These are phyloP conservation scores for Metroxylon sagu DNA, from an alignment of 176 grass and related monocot species.

Conservation along the genomic window DNA sequence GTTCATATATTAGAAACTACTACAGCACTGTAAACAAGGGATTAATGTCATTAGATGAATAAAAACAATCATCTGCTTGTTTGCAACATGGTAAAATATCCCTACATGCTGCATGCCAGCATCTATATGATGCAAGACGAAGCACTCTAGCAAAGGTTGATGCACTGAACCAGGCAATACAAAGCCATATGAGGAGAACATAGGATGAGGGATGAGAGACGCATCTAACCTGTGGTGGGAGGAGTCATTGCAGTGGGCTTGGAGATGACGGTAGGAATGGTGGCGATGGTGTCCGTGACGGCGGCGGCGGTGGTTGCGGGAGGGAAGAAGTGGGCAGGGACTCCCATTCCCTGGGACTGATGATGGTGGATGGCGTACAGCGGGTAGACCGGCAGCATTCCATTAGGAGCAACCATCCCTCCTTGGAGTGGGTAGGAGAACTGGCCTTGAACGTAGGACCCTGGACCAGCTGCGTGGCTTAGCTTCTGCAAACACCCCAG, in stretches of 20 bases:
- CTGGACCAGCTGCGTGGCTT: slow-evolving; percentile 40
- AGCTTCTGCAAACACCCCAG: slow-evolving; percentile 40
- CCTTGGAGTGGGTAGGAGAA: slow-evolving; percentile 55
- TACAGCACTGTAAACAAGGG: too few relatives aligned
- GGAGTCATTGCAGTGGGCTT: slow-evolving; percentile 61
- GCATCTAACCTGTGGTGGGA: slow-evolving; percentile 41
- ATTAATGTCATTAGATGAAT: too few relatives aligned
- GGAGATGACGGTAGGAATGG: slow-evolving; percentile 55
- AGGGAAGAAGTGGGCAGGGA: slow-evolving; percentile 84
- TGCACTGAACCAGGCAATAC: too few relatives aligned
- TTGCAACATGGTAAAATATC: too few relatives aligned
- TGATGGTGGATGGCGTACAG: slow-evolving; percentile 82
- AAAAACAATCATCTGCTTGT: too few relatives aligned
- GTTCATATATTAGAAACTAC: not conserved
- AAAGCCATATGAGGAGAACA: too few relatives aligned
- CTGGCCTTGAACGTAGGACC: slow-evolving; percentile 66
- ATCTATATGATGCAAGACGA: too few relatives aligned
- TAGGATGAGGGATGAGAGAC: too few relatives aligned
- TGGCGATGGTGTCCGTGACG: slow-evolving; percentile 9
- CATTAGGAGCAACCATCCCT: slow-evolving; percentile 46
- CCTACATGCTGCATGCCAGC: too few relatives aligned
- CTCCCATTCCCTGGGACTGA: slow-evolving; percentile 68
- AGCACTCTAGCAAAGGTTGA: too few relatives aligned
- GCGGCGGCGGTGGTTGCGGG: slow-evolving; percentile 19
- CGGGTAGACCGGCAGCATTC: slow-evolving; percentile 81